Evolutionary conservation across 345 rosid species (phyloP), one percentile per base, ranked within the genome.

Genomic region (Trapa incisa): DNA sequence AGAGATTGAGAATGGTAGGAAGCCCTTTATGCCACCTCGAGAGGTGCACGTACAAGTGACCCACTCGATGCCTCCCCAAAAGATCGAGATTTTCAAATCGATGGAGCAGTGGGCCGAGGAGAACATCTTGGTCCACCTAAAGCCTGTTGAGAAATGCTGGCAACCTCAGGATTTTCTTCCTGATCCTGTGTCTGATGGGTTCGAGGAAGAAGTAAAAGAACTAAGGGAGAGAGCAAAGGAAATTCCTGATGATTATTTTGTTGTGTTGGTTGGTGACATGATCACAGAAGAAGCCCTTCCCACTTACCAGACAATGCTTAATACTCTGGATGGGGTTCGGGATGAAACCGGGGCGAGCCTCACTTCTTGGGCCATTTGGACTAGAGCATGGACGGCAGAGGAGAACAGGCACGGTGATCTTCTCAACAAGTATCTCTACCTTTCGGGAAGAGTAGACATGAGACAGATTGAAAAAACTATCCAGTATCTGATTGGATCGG

Each of bases 91-190:
- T 72, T 94, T 94, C 64, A 84, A 88, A 75, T 94, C 97, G 1
- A 1, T 94, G 83, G 99, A 94, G 76, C 80, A 41, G 22, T 94
- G 99, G 97, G 99, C 96, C 1, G 89, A 82, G 78, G 7, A 86
- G 67, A 86, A 88, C 78, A 76, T 94, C 37, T 79, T 94, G 68
- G 63, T 72, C 71, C 85, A 77, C 72, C 89, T 94, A 71, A 94
- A 86, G 76, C 91, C 89, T 12, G 99, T 94, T 5, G 97, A 94
- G 78, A 87, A 94, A 65, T 86, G 89, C 39, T 94, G 99, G 99
- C 99, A 91, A 67, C 95, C 99, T 13, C 95, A 91, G 73, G 96
- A 89, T 76, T 94, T 91, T 74, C 84, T 94, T 71, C 99, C 97
- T 0, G 97, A 91, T 64, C 86, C 99, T 61, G 81, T 85, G 22